Evolutionary conservation across 2,329 filamentous ascomycete species (phyloP).

Genomic region (Apiospora arundinis): DNA sequence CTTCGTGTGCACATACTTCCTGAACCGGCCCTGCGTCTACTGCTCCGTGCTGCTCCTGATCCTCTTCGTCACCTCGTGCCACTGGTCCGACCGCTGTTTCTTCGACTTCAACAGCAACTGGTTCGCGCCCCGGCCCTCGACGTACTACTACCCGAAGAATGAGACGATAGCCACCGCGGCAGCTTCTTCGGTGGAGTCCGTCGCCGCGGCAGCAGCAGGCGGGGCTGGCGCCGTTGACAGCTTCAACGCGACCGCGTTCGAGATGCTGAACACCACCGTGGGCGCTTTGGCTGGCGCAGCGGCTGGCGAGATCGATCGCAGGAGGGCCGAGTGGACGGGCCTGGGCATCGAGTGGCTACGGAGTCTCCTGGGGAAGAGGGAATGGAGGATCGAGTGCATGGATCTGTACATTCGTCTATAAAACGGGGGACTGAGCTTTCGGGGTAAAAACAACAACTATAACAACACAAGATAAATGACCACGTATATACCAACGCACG

Average conservation of each 20-base stretch:
- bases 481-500: not conserved
- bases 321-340: conserved; percentile 72
- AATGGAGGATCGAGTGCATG: conserved; percentile 91
- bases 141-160: conserved; percentile 33
- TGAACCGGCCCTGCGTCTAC: conserved; percentile 97
- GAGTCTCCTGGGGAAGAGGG: conserved; percentile 78
- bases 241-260: conserved; percentile 57
- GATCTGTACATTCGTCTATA: conserved; percentile 83
- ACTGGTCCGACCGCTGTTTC: conserved; percentile 89
- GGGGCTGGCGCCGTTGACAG: conserved; percentile 35
- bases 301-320: conserved; percentile 64
- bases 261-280: conserved; percentile 72
- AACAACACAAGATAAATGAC: conserved; percentile 18
- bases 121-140: conserved; percentile 79
- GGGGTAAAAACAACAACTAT: not conserved
- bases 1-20: conserved; percentile 92
- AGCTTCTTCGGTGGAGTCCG: conserved; percentile 26
- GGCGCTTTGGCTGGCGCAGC: conserved; percentile 71
- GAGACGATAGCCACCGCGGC: not conserved
- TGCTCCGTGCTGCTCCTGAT: conserved; percentile 95
- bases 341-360: conserved; percentile 86
- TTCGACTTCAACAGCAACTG: conserved; percentile 92
- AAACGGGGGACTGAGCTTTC: conserved; percentile 26
- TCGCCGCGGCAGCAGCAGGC: conserved; percentile 21
- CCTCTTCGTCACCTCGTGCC: conserved; percentile 89